phyloP scores from a whole-genome alignment of 2,329 filamentous ascomycete species.

The Neobulgaria alba region DNA sequence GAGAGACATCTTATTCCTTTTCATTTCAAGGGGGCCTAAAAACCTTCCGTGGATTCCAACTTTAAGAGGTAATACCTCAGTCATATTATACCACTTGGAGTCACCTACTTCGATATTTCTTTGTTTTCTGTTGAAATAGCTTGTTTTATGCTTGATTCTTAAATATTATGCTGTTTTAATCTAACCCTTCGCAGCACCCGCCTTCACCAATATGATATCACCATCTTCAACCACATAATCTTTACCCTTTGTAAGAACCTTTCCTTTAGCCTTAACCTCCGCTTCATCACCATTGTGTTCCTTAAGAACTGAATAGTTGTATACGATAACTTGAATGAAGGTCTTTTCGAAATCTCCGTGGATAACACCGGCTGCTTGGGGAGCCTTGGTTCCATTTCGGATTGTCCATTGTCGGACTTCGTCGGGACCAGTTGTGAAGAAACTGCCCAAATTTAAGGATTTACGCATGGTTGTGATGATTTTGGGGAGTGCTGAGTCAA shows the following conservation, averaged over 20 bases:
- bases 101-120: no score
- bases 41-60: no score
- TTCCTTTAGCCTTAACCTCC: conserved; percentile 85
- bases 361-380: conserved; percentile 93
- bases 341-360: conserved; percentile 99
- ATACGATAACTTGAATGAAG: conserved; percentile 93
- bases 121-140: no score
- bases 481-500: conserved; percentile 86
- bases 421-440: conserved; percentile 94
- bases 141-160: no score
- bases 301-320: conserved; percentile 75
- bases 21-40: no score
- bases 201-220: conserved; percentile 33
- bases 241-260: conserved; percentile 98
- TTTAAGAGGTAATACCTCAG: no score
- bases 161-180: no score
- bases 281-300: conserved; percentile 86
- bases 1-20: no score
- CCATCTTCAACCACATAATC: conserved; percentile 87
- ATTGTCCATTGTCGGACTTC: conserved; percentile 99
- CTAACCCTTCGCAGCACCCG: conserved; percentile 27
- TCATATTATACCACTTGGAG: no score
- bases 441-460: conserved; percentile 79
- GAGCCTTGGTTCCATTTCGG: conserved; percentile 92
- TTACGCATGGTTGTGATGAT: conserved; percentile 89